Conservation (phyloP, 208 protist species). For the Herpetomonas samuelpessoai region DNA sequence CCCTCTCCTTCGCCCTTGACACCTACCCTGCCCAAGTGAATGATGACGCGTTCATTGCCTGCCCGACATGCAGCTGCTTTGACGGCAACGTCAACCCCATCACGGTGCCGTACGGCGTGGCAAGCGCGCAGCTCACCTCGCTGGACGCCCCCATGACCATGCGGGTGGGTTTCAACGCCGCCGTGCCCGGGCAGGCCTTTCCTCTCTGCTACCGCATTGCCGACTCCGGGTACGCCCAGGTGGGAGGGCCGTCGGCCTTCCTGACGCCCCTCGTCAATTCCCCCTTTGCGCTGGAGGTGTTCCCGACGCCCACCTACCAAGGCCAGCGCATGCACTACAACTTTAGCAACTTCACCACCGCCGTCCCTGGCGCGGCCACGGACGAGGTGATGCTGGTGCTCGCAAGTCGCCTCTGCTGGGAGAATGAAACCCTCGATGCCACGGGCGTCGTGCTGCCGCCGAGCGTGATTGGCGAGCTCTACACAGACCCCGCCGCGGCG, state of each 20-base stretch:
- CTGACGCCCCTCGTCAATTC: slow-evolving; percentile 43
- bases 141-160: slow-evolving; percentile 25
- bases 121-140: slow-evolving; percentile 18
- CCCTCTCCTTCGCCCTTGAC: slow-evolving; percentile 34
- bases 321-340: slow-evolving; percentile 74
- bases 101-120: slow-evolving; percentile 66
- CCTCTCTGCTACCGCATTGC: slow-evolving; percentile 75
- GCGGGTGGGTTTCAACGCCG: slow-evolving; percentile 65
- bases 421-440: slow-evolving; percentile 27
- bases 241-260: slow-evolving; percentile 25
- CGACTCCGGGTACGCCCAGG: slow-evolving; percentile 75
- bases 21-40: slow-evolving; percentile 26
- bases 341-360: slow-evolving; percentile 37
- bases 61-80: slow-evolving; percentile 71
- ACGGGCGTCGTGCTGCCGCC: slow-evolving; percentile 35
- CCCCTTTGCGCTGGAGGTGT: slow-evolving; percentile 26
- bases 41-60: slow-evolving; percentile 66
- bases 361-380: slow-evolving; percentile 15
- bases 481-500: slow-evolving; percentile 4
- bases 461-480: slow-evolving; percentile 19
- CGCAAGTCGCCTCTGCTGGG: slow-evolving; percentile 65
- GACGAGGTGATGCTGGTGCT: slow-evolving; percentile 77
- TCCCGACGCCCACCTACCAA: slow-evolving; percentile 52
- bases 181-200: slow-evolving; percentile 17
- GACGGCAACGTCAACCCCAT: slow-evolving; percentile 28